Evolutionary conservation across 169 alveolate species (phyloP), one percentile per base, ranked within the genome.

Genomic region (Amoebophrya sp.): DNA sequence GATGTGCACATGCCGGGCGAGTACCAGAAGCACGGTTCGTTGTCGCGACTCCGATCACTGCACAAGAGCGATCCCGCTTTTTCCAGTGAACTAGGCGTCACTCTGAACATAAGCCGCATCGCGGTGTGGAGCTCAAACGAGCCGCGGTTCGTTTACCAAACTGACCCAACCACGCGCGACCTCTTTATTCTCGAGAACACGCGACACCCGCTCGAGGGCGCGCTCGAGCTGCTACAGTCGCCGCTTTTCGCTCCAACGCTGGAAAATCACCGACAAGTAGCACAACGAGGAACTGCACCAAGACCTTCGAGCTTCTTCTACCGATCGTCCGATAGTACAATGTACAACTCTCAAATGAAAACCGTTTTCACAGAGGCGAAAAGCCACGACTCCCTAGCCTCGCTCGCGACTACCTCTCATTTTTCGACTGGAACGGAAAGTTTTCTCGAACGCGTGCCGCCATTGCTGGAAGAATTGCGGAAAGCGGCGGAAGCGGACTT

Each of bases 361-460:
- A n/a, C n/a, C n/a, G n/a, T n/a, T n/a, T n/a, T n/a, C n/a, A n/a
- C n/a, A n/a, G n/a, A n/a, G n/a, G n/a, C n/a, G n/a, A n/a, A n/a
- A n/a, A n/a, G n/a, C n/a, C n/a, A n/a, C n/a, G n/a, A n/a, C n/a
- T n/a, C n/a, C n/a, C n/a, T n/a, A n/a, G n/a, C n/a, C n/a, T n/a
- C n/a, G n/a, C n/a, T n/a, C n/a, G n/a, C n/a, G n/a, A n/a, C n/a
- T n/a, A n/a, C n/a, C n/a, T n/a, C n/a, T n/a, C n/a, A n/a, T n/a
- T n/a, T n/a, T n/a, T n/a, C n/a, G n/a, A n/a, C n/a, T n/a, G n/a
- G n/a, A n/a, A n/a, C n/a, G n/a, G n/a, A n/a, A n/a, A n/a, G n/a
- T n/a, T n/a, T n/a, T n/a, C n/a, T n/a, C n/a, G 38, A n/a, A 25
- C 83, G 83, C 35, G 35, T 66, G 83, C 83, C 83, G 83, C 83